phyloP scores from a whole-genome alignment of 116 monocot genomes.

The Papilionanthe hybrid region DNA sequence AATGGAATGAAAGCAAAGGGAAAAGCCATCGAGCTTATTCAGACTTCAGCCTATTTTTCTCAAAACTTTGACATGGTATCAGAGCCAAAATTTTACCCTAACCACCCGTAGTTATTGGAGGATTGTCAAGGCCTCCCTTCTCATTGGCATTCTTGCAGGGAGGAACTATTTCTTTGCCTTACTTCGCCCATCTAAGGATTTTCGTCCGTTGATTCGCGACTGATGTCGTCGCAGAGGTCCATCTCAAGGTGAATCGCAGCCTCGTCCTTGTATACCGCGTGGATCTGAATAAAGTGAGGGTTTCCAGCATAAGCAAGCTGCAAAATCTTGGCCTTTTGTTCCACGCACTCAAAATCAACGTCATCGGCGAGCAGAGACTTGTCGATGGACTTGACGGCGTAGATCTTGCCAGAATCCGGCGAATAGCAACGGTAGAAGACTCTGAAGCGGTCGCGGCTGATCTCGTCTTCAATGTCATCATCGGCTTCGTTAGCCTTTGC shows the following conservation, averaged over 20 bases:
- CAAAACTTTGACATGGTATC: too few relatives aligned
- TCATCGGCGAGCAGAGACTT: conserved; percentile 52
- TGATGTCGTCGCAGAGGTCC: conserved; percentile 73
- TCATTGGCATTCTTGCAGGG: too few relatives aligned
- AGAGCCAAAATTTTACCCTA: too few relatives aligned
- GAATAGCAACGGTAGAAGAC: conserved; percentile 43
- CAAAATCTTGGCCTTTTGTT: conserved; percentile 50
- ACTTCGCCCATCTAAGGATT: too few relatives aligned
- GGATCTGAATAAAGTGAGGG: conserved; percentile 54
- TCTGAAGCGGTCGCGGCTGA: conserved; percentile 89
- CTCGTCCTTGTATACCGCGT: conserved; percentile 67
- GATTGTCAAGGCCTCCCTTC: too few relatives aligned
- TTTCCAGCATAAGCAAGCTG: conserved; percentile 51
- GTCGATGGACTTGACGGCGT: conserved; percentile 76
- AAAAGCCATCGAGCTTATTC: too few relatives aligned
- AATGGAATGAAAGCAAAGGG: too few relatives aligned
- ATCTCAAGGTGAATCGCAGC: conserved; percentile 50
- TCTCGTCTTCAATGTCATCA: conserved; percentile 41
- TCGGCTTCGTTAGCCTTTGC: too few relatives aligned
- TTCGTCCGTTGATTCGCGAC: too few relatives aligned
- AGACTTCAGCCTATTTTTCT: too few relatives aligned
- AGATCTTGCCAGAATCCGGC: conserved; percentile 33
- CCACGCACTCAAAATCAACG: conserved; percentile 45
- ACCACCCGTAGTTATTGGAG: too few relatives aligned
- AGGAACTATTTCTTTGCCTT: too few relatives aligned